Evolutionary conservation across 1,139 yeast species (phyloP).

Genomic region (Geotrichum europaeum): DNA sequence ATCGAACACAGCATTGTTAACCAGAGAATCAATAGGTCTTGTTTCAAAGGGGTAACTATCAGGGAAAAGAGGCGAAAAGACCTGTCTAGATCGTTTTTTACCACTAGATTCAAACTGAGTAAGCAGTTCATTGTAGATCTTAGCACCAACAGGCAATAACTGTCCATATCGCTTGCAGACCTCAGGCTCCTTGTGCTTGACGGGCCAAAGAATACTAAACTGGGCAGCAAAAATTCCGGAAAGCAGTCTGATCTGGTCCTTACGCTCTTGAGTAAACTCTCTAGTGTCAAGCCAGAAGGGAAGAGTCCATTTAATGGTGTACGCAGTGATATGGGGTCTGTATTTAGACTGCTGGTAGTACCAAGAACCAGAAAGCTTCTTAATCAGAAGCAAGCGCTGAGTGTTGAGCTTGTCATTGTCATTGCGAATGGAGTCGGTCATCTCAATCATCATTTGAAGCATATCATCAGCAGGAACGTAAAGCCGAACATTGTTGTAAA

Average conservation of each 20-base stretch:
- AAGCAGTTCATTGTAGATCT: constrained; percentile 29
- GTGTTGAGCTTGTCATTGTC: constrained; percentile 44
- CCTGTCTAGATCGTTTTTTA: constrained; percentile 18
- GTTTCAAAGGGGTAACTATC: constrained; percentile 58
- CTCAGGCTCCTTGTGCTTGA: constrained; percentile 27
- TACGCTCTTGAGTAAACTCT: constrained; percentile 27
- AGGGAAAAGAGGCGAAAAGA: constrained; percentile 52
- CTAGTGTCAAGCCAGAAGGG: constrained; percentile 28
- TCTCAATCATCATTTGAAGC: constrained; percentile 28
- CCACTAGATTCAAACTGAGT: constrained; percentile 22
- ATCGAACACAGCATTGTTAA: constrained; percentile 62
- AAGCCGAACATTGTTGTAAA: constrained; percentile 23
- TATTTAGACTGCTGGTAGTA: constrained; percentile 39
- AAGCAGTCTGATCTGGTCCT: constrained; percentile 30
- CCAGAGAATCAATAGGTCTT: constrained; percentile 65
- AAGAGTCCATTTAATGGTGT: constrained; percentile 54
- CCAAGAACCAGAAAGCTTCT: constrained; percentile 50
- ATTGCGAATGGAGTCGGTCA: constrained; percentile 27
- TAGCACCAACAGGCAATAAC: constrained; percentile 32
- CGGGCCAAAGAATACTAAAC: constrained; percentile 32
- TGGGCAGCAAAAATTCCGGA: constrained; percentile 34
- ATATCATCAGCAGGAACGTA: constrained; percentile 28
- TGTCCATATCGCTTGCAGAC: constrained; percentile 31
- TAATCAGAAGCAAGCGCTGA: constrained; percentile 53
- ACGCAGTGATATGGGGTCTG: constrained; percentile 44